Evolutionary conservation across 192 early-diverging fungal species (phyloP).

Genomic region (Entomortierella beljakovae): DNA sequence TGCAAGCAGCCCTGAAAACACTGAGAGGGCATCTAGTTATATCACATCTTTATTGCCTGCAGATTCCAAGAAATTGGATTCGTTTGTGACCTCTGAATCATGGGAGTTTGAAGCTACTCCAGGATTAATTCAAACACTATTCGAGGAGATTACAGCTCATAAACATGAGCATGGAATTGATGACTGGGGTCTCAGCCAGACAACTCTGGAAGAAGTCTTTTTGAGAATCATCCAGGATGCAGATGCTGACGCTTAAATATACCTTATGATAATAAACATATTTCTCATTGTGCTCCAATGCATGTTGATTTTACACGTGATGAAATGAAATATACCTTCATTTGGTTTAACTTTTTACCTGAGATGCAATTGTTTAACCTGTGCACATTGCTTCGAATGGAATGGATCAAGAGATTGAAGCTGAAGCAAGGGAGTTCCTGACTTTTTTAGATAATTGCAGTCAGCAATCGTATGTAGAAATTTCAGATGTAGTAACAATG

Average conservation of each 20-base stretch:
- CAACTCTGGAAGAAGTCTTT: slow-evolving; percentile 80
- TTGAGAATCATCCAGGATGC: slow-evolving; percentile 65
- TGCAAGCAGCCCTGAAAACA: slow-evolving; percentile 57
- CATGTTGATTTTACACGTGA: neutral
- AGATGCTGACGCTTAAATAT: slow-evolving; percentile 51
- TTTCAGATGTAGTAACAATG: neutral
- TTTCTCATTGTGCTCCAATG: neutral
- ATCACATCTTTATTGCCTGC: slow-evolving; percentile 64
- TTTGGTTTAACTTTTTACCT: no score
- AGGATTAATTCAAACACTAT: slow-evolving; percentile 65
- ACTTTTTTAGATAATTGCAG: slow-evolving; percentile 27
- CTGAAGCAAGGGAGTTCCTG: slow-evolving; percentile 32
- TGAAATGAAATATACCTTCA: no score
- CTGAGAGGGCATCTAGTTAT: slow-evolving; percentile 58
- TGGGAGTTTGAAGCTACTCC: slow-evolving; percentile 74
- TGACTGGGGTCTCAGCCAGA: slow-evolving; percentile 80
- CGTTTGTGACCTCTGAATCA: slow-evolving; percentile 64
- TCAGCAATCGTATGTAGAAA: slow-evolving; percentile 12
- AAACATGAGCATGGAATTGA: slow-evolving; percentile 69
- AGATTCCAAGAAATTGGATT: slow-evolving; percentile 59
- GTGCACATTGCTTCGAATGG: slow-evolving; percentile 11
- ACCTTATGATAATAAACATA: neutral
- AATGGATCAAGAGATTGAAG: slow-evolving; percentile 43
- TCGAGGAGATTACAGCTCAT: slow-evolving; percentile 68
- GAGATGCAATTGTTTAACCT: no score